Evolutionary conservation across 345 rosid species (phyloP), one percentile per base, ranked within the genome.

Genomic region (Litchi chinensis): DNA sequence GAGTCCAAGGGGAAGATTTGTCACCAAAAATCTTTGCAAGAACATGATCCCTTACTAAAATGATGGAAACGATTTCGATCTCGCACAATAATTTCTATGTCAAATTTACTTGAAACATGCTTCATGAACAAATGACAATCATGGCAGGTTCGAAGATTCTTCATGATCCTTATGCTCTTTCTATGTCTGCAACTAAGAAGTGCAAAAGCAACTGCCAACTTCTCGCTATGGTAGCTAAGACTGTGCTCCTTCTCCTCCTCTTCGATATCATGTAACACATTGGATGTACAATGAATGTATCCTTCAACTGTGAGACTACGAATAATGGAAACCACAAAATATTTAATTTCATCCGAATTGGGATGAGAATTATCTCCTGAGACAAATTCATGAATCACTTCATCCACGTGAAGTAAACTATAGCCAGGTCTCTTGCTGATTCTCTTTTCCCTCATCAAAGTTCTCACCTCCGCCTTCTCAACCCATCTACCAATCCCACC

Each of bases 241-340:
- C 72, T 86, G 63, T 78, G 78, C 80, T 88, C 89, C 82, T 88
- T 88, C 85, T 90, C 91, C 79, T 88, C 93, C 54, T 85, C 90
- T 77, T 85, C 89, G 13, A 90, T 80, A 73, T 90, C 93, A 57
- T 85, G 87, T 13, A 88, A 73, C 39, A 83, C 90, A 68, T 76
- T 77, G 9, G 79, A 65, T 3, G 81, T 82, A 50, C 46, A 44
- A 1, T 85, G 86, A 19, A 54, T 68, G 73, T 88, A 88, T 13
- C 91, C 91, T 73, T 62, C 82, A 65, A 15, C 78, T 80, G 77
- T 80, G 41, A 87, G 79, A 50, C 77, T 73, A 40, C 67, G 73
- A 12, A 84, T 82, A 26, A 82, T 43, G 9, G 80, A 76, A 39
- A 39, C 78, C 68, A 88, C 57, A 65, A 85, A 73, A 37, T 70